These are phyloP conservation scores for Auricularia auricula-judae DNA, from an alignment of 768 basidiomycete genomes.

Conservation along the genomic window DNA sequence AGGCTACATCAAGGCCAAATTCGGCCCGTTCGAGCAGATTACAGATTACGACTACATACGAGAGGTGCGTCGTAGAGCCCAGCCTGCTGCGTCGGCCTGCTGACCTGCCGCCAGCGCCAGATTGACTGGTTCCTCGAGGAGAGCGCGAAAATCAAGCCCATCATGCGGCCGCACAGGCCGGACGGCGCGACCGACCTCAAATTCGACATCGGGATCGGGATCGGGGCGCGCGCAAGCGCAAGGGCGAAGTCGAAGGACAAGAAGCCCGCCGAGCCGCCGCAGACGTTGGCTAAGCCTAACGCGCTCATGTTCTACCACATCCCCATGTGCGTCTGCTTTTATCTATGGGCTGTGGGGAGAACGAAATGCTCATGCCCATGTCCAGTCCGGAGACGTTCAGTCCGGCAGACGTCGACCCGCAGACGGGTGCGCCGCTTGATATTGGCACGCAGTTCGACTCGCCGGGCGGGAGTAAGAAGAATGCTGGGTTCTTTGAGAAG, in stretches of 20 bases:
- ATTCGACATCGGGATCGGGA: constrained; percentile 24
- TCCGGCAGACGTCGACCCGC: constrained; percentile 49
- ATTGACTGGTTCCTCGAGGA: constrained; percentile 86
- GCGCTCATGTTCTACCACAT: constrained; percentile 98
- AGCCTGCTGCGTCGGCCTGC: no score
- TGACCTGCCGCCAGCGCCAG: constrained; percentile 38
- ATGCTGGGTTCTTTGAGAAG: constrained; percentile 76
- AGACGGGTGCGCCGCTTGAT: constrained; percentile 52
- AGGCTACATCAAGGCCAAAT: constrained; percentile 52
- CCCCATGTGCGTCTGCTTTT: constrained; percentile 34
- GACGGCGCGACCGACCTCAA: constrained; percentile 65
- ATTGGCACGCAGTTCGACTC: constrained; percentile 56
- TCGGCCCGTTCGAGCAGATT: constrained; percentile 49
- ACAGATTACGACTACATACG: constrained; percentile 83
- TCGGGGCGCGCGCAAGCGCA: constrained; percentile 38
- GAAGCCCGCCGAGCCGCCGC: constrained; percentile 20
- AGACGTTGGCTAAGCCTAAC: constrained; percentile 79
- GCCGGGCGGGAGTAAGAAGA: constrained; percentile 53
- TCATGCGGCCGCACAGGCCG: constrained; percentile 75
- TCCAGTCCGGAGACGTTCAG: constrained; percentile 53
- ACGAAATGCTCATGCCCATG: no score
- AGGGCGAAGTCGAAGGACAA: constrained; percentile 5
- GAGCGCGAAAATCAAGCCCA: constrained; percentile 57
- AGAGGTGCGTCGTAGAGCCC: no score
- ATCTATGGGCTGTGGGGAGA: no score